phyloP scores from a whole-genome alignment of 2,329 filamentous ascomycete species.

The Aschersonia sp. region DNA sequence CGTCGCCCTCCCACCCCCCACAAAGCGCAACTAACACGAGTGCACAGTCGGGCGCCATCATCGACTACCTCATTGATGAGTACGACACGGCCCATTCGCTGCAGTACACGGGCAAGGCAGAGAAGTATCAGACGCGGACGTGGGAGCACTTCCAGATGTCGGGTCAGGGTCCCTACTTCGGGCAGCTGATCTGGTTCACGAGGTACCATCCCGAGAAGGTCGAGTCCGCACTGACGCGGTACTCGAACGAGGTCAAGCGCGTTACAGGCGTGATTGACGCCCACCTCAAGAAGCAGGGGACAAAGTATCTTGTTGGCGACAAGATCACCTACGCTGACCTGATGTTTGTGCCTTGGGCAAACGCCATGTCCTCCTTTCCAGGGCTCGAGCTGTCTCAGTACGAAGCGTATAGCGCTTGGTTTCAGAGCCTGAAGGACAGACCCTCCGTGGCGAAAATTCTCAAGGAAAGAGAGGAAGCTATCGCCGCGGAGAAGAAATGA shows the following conservation, averaged over 20 bases:
- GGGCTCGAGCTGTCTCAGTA: background rate
- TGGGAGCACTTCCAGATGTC: conserved; percentile 10
- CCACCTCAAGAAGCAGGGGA: conserved; percentile 8
- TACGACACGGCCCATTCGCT: conserved; percentile 9
- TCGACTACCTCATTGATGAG: conserved; percentile 10
- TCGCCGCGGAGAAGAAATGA: conserved; percentile 12
- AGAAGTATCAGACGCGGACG: conserved; percentile 6
- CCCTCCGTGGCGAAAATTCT: conserved; percentile 2
- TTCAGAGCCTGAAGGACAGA: conserved; percentile 1
- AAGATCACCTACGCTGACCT: conserved; percentile 12
- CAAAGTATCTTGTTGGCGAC: conserved; percentile 9
- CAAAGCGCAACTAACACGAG: background rate
- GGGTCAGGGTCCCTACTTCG: conserved; percentile 16
- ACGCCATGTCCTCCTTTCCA: background rate
- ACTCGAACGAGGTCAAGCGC: conserved; percentile 13
- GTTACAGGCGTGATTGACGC: conserved; percentile 13
- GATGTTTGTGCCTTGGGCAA: conserved; percentile 11
- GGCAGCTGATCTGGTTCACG: conserved; percentile 11
- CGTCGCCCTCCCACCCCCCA: background rate
- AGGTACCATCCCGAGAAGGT: conserved; percentile 10
- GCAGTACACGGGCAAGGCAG: conserved; percentile 3
- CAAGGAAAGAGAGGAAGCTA: conserved; percentile 2
- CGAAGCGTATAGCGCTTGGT: conserved; percentile 3
- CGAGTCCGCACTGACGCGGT: conserved; percentile 13
- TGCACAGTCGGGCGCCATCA: conserved; percentile 10